Evolutionary conservation across 2,329 filamentous ascomycete genomes (phyloP), one percentile per base, ranked within the genome.

Genomic region (Sporothrix globosa): DNA sequence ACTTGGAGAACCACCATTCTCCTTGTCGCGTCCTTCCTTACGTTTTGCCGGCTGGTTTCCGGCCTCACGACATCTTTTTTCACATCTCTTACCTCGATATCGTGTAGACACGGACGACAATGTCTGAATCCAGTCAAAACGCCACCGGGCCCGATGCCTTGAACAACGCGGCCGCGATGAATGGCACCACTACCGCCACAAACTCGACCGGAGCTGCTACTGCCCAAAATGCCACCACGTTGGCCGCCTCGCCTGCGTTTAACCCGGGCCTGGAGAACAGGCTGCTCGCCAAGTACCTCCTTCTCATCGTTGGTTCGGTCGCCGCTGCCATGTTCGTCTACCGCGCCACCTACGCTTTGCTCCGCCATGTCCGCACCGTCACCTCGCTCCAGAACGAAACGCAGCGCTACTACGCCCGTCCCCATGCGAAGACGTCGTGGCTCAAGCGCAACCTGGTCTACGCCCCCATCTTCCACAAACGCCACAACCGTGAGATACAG

Each of bases 311-410:
- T 78, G 87, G 87, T 68, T 85, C 85, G 67, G 83, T 93, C 67
- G 85, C 90, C 14, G 84, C 79, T 48, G 83, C 85, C 66, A 83
- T 94, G 75, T 83, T 92, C 73, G 75, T 89, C 73, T 95, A 92
- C 87, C 88, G 90, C 72, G 79, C 90, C 73, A 80, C 83, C 69
- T 84, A 88, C 67, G 84, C 86, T 69, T 80, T 91, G 70, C 82
- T 87, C 71, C 87, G 86, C 74, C 90, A 96, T 77, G 82, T 94
- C 50, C 88, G 93, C 73, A 90, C 87, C 34, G 84, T 97, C 58
- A 86, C 91, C 54, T 92, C 90, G 76, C 85, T 97, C 74, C 90
- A 87, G 81, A 93, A 92, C 81, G 90, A 92, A 74, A 90, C 85
- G 1, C 93, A 97, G 79, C 85, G 87, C 72, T 97, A 93, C 82